phyloP scores from a whole-genome alignment of 2,329 filamentous ascomycete species.

The Seiridium cupressi region DNA sequence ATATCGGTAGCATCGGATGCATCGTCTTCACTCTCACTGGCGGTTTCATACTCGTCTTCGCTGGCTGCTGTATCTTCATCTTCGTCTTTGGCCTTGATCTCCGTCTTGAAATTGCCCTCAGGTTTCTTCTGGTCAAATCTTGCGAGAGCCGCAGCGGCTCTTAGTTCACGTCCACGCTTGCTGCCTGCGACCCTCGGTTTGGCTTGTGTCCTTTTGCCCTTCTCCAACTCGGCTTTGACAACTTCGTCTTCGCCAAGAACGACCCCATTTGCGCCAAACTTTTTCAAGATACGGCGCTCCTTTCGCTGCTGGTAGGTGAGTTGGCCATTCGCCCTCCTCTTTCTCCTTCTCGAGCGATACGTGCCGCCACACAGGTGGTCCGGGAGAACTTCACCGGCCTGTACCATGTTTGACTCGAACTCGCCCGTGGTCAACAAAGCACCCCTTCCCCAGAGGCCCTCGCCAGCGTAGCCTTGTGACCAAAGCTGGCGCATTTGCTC shows the following conservation, averaged over 20 bases:
- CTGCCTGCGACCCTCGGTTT: conserved; percentile 75
- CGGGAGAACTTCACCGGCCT: conserved; percentile 56
- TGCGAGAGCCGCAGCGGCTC: conserved; percentile 74
- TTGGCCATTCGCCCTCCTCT: conserved; percentile 49
- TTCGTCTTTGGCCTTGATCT: conserved; percentile 28
- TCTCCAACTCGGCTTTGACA: conserved; percentile 64
- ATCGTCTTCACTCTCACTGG: conserved; percentile 38
- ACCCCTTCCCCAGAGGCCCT: conserved; percentile 81
- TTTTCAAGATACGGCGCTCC: conserved; percentile 69
- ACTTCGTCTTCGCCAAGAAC: conserved; percentile 68
- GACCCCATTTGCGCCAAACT: conserved; percentile 71
- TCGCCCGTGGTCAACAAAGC: conserved; percentile 58
- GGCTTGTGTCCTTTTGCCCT: conserved; percentile 57
- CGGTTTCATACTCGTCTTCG: conserved; percentile 37
- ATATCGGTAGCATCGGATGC: conserved; percentile 57
- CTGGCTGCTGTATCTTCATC: conserved; percentile 23
- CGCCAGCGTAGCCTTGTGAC: conserved; percentile 69
- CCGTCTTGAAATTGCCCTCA: conserved; percentile 40
- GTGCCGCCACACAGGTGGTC: conserved; percentile 81
- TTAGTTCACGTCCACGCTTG: conserved; percentile 69
- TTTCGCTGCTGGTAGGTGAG: conserved; percentile 71
- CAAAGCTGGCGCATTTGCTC: conserved; percentile 70
- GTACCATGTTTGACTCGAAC: conserved; percentile 54
- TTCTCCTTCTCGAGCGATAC: conserved; percentile 61
- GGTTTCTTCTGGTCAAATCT: conserved; percentile 64